Percentiles rank a stretch among this genome's conserved stretches.
Conservation (phyloP, 2,329 filamentous ascomycete genomes). For the Penicillium occitanis region DNA sequence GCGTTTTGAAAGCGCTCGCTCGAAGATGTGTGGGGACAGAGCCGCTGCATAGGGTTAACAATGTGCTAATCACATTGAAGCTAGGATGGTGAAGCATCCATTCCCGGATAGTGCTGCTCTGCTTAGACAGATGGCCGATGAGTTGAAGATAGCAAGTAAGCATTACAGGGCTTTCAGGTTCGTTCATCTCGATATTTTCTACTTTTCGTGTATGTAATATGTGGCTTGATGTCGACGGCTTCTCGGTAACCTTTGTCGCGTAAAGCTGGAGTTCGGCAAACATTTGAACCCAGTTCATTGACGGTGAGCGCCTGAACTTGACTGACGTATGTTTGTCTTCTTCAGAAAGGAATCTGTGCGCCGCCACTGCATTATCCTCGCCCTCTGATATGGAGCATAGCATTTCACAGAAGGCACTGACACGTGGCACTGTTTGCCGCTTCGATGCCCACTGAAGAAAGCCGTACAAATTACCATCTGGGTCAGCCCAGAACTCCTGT, state of each 20-base stretch:
- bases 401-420: slow-evolving; percentile 96
- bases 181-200: slow-evolving; percentile 69
- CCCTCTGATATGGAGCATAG: slow-evolving; percentile 83
- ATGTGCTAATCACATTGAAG: slow-evolving; percentile 68
- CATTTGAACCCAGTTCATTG: slow-evolving; percentile 90
- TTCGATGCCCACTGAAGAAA: slow-evolving; percentile 98
- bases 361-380: slow-evolving; percentile 75
- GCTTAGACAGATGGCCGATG: slow-evolving; percentile 74
- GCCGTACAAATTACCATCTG: slow-evolving; percentile 87
- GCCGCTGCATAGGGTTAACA: slow-evolving; percentile 77
- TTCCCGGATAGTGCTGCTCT: slow-evolving; percentile 69
- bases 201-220: slow-evolving; percentile 61
- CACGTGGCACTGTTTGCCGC: slow-evolving; percentile 89
- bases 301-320: slow-evolving; percentile 78
- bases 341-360: slow-evolving; percentile 86
- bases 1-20: slow-evolving; percentile 77
- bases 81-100: slow-evolving; percentile 70
- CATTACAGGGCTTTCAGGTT: slow-evolving; percentile 95
- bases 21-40: slow-evolving; percentile 73
- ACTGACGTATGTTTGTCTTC: slow-evolving; percentile 72
- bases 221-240: slow-evolving; percentile 58
- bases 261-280: slow-evolving; percentile 87
- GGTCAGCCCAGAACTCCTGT: slow-evolving; percentile 85
- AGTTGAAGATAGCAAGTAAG: slow-evolving; percentile 89
- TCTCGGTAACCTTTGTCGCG: slow-evolving; percentile 73